These are phyloP conservation scores for Phytophthora sp. DNA, from an alignment of 352 stramenopile genomes.

Conservation along the genomic window DNA sequence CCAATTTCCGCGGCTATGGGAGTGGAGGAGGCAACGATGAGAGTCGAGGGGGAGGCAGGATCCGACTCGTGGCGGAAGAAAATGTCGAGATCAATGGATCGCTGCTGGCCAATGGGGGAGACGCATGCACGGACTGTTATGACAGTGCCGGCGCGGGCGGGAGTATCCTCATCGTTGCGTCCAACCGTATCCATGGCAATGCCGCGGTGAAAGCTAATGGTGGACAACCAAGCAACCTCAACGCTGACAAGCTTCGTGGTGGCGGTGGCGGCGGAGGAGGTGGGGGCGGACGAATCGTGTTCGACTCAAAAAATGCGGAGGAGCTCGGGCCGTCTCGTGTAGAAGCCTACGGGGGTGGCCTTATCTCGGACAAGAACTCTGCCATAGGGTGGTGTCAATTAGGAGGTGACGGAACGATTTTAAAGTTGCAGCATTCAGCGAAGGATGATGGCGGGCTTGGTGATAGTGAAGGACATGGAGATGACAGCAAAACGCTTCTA, in stretches of 20 bases:
- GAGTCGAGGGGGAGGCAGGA: constrained; percentile 66
- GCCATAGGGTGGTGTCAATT: constrained; percentile 80
- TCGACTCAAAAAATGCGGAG: constrained; percentile 49
- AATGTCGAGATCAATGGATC: constrained; percentile 68
- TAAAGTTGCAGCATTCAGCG: constrained; percentile 55
- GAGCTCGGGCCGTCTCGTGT: constrained; percentile 47
- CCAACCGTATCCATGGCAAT: constrained; percentile 46
- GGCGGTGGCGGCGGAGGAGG: constrained; percentile 61
- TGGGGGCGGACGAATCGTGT: constrained; percentile 60
- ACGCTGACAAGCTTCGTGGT: constrained; percentile 31
- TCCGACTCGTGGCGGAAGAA: constrained; percentile 44
- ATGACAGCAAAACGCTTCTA: constrained; percentile 23
- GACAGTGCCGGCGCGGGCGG: constrained; percentile 65
- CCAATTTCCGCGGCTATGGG: constrained; percentile 84
- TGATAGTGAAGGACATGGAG: constrained; percentile 5
- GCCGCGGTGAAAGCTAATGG: constrained; percentile 57
- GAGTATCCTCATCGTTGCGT: constrained; percentile 50
- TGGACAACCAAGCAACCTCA: constrained; percentile 50
- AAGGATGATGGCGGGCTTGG: constrained; percentile 13
- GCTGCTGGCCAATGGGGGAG: constrained; percentile 67
- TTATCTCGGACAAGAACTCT: constrained; percentile 29
- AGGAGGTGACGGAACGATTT: constrained; percentile 76
- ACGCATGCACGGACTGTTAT: constrained; percentile 53
- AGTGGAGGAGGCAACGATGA: constrained; percentile 74
- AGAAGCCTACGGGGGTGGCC: constrained; percentile 59